A percentile compares a stretch with the other conserved stretches of the same genome.
phyloP scores from a whole-genome alignment of 768 basidiomycete species.

The Holtermannia corniformis region DNA sequence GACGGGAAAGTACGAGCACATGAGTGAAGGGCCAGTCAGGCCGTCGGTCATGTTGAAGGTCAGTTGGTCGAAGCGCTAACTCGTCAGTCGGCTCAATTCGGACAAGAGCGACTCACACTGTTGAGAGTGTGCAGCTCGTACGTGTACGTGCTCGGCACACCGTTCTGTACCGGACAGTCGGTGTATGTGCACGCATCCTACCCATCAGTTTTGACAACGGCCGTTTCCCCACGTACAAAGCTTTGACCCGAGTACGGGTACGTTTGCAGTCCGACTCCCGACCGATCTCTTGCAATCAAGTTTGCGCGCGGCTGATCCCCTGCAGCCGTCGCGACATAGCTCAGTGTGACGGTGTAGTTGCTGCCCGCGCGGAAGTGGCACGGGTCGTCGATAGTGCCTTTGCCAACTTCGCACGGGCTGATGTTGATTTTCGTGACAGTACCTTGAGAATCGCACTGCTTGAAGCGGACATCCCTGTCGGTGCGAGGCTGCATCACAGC shows the following conservation, averaged over 20 bases:
- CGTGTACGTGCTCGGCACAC: conserved; percentile 1
- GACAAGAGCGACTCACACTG: conserved; percentile 5
- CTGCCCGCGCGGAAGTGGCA: conserved; percentile 9
- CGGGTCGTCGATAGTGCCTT: conserved; percentile 12
- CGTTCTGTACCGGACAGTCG: conserved; percentile 6
- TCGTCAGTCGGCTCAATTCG: not conserved
- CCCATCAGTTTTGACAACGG: not conserved
- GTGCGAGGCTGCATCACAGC: no score
- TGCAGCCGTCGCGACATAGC: conserved; percentile 10
- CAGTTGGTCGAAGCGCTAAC: conserved; percentile 18
- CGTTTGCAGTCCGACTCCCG: conserved; percentile 1
- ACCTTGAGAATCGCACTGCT: conserved; percentile 9
- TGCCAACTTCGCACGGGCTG: conserved; percentile 9
- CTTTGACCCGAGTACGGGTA: conserved; percentile 23
- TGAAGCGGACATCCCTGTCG: conserved; percentile 9
- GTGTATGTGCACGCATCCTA: conserved; percentile 16
- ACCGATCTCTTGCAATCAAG: conserved; percentile 12
- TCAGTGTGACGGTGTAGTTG: conserved; percentile 26
- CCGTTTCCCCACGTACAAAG: conserved; percentile 8
- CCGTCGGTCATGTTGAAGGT: conserved; percentile 25
- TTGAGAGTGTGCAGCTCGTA: conserved; percentile 8
- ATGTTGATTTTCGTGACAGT: conserved; percentile 9
- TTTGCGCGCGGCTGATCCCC: conserved; percentile 12
- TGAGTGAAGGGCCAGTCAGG: conserved; percentile 10
- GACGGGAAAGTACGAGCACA: conserved; percentile 19